Evolutionary conservation across 2,329 filamentous ascomycete species (phyloP).

Genomic region (Alternaria sp.): DNA sequence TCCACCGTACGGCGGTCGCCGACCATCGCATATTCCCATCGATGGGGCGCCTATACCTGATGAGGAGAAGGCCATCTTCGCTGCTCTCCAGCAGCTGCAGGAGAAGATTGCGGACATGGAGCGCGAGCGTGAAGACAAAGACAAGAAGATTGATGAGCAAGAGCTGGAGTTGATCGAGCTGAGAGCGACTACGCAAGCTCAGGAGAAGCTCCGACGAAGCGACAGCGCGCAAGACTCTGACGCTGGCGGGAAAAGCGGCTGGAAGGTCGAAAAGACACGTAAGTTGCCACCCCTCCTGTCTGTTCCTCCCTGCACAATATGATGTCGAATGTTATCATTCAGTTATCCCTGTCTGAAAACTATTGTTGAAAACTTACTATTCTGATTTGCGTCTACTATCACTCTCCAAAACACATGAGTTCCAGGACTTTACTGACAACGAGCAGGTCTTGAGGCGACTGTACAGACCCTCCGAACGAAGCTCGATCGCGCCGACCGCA

Average conservation of each 20-base stretch:
- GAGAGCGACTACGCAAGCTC: conserved; percentile 56
- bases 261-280: conserved; percentile 65
- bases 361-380: conserved; percentile 79
- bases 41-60: conserved; percentile 66
- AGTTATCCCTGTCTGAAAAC: conserved; percentile 86
- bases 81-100: conserved; percentile 66
- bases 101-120: conserved; percentile 67
- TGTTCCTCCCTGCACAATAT: conserved; percentile 40
- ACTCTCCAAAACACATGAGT: accelerated
- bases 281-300: conserved; percentile 47
- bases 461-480: conserved; percentile 68
- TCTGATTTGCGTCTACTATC: conserved; percentile 75
- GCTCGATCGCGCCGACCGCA: conserved; percentile 69
- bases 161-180: conserved; percentile 63
- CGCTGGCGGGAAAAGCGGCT: conserved; percentile 43
- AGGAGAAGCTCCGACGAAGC: conserved; percentile 52
- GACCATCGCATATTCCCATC: conserved; percentile 56
- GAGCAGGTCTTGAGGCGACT: conserved; percentile 65
- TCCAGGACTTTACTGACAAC: conserved; percentile 18
- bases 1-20: conserved; percentile 44
- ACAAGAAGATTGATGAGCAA: conserved; percentile 60
- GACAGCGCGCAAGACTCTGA: conserved; percentile 63
- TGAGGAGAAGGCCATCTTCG: conserved; percentile 70
- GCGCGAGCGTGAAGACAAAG: conserved; percentile 61
- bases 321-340: conserved; percentile 77